Conservation (phyloP, 2,329 filamentous ascomycete species). For the Fusarium equiseti region DNA sequence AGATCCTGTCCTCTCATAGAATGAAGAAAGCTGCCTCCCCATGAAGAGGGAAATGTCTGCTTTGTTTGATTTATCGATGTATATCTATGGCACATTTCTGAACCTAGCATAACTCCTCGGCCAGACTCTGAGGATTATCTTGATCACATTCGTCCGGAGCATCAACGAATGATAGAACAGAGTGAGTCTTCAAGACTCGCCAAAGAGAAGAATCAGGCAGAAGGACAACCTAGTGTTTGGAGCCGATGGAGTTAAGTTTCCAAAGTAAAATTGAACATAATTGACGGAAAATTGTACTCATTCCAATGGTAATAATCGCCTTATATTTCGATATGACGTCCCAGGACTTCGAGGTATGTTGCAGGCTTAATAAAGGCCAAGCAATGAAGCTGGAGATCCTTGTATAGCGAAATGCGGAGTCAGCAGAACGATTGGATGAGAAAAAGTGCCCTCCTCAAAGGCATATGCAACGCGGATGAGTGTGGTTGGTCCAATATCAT, state of each 20-base stretch:
- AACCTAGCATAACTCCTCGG: constrained; percentile 29
- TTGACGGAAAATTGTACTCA: accelerated
- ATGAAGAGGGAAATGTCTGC: constrained; percentile 50
- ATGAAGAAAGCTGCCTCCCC: constrained; percentile 29
- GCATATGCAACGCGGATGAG: not conserved
- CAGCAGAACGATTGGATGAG: not conserved
- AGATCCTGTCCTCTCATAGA: not conserved
- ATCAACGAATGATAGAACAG: too few species aligned
- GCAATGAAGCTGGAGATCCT: not conserved
- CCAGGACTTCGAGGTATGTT: too few species aligned
- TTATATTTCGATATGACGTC: too few species aligned
- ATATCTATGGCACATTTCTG: constrained; percentile 43
- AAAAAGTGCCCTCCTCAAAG: not conserved
- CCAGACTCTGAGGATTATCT: too few species aligned
- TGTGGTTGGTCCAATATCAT: not conserved
- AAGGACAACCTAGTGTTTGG: not conserved
- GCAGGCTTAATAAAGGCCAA: too few species aligned
- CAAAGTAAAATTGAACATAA: too few species aligned
- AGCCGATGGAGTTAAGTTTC: accelerated
- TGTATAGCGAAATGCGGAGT: not conserved
- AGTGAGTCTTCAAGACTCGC: too few species aligned
- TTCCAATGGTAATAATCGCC: too few species aligned
- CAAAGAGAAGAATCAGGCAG: not conserved
- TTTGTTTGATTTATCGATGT: constrained; percentile 49
- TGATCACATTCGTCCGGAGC: too few species aligned